Percentiles rank a stretch among this genome's conserved stretches.
Evolutionary conservation across 2,329 filamentous ascomycete genomes (phyloP).

Genomic region (Aureobasidium zeae): DNA sequence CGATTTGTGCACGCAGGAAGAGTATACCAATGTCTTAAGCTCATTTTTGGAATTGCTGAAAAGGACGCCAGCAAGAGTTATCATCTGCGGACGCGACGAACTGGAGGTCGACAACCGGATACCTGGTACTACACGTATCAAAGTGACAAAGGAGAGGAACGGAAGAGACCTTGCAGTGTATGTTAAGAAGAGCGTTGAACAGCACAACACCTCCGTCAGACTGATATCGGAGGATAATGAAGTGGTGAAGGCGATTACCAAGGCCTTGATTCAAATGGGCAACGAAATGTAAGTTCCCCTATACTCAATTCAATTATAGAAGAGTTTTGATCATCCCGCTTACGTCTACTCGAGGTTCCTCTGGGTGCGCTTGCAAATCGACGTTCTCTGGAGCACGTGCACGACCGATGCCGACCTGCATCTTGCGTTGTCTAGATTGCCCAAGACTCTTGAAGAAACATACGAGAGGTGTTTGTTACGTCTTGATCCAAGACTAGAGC

Average conservation of each 20-base stretch:
- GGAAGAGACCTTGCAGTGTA: not conserved
- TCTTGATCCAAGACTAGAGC: not conserved
- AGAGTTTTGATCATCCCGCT: not conserved
- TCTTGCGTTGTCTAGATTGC: not conserved
- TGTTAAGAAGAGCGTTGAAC: not conserved
- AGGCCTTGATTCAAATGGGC: not conserved
- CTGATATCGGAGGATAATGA: not conserved
- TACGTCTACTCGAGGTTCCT: constrained; percentile 2
- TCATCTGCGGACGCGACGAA: not conserved
- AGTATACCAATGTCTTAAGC: not conserved
- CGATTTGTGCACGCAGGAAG: constrained; percentile 3
- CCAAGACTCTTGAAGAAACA: constrained; percentile 1
- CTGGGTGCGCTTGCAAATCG: constrained; percentile 12
- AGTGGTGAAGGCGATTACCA: not conserved
- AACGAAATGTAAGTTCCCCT: constrained; percentile 1
- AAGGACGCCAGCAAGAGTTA: too few relatives aligned
- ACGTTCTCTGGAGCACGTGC: constrained; percentile 10
- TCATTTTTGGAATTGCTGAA: not conserved
- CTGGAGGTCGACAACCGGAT: not conserved
- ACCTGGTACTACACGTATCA: not conserved
- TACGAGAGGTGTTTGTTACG: constrained; percentile 1
- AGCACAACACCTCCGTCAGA: not conserved
- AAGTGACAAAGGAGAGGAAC: not conserved
- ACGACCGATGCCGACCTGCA: not conserved
- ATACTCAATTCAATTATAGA: not conserved